Conservation (phyloP, 148 eudicot species). For the Amaranthus hypochondriacus region DNA sequence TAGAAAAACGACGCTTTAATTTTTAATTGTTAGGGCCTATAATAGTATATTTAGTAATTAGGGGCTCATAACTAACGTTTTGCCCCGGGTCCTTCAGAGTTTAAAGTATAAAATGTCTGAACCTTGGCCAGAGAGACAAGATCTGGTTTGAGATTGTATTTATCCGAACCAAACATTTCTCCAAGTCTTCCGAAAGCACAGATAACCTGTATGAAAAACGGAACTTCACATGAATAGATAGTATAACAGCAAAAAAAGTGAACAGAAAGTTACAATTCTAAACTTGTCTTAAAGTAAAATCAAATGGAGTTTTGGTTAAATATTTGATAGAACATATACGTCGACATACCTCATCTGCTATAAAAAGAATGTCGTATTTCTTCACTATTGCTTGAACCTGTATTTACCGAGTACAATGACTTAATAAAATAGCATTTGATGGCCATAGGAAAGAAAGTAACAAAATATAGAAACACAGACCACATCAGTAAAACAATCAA, state of each 20-base stretch:
- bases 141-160: constrained; percentile 88
- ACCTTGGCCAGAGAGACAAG: constrained; percentile 96
- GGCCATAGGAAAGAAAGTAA: not conserved
- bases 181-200: constrained; percentile 99
- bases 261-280: not conserved
- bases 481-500: not conserved
- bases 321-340: not conserved
- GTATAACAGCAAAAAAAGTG: constrained; percentile 1
- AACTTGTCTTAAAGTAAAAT: not conserved
- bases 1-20: too few species aligned
- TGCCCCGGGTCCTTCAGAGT: not conserved
- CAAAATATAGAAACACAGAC: not conserved
- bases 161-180: constrained; percentile 88
- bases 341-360: constrained; percentile 85
- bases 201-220: constrained; percentile 49
- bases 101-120: not conserved
- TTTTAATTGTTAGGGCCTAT: too few species aligned
- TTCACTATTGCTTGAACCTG: constrained; percentile 93
- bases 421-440: not conserved
- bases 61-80: too few species aligned
- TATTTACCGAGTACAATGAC: constrained; percentile 9
- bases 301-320: not conserved
- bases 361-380: constrained; percentile 86
- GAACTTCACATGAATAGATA: constrained; percentile 10
- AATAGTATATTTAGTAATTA: too few species aligned